These are phyloP conservation scores for Tuber melanosporum DNA, from an alignment of 495 filamentous ascomycete genomes.

Conservation along the genomic window DNA sequence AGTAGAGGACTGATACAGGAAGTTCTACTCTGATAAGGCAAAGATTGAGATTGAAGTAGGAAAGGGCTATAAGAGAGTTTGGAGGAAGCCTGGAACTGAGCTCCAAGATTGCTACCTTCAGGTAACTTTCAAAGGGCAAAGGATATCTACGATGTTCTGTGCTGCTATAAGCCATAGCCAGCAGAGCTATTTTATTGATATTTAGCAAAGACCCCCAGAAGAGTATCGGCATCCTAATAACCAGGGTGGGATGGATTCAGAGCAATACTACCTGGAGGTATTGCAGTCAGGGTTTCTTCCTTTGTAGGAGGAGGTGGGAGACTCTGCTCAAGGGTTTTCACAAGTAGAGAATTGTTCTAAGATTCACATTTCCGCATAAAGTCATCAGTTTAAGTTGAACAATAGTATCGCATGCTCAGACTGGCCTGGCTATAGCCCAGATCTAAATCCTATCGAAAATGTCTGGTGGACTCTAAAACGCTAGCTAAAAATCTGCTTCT, in stretches of 20 bases:
- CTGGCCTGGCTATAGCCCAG: too few relatives aligned
- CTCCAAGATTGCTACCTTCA: not conserved
- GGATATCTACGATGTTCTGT: not conserved
- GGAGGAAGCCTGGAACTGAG: not conserved
- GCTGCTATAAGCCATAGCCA: not conserved
- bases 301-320: slow-evolving; percentile 6
- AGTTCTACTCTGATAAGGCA: slow-evolving; percentile 9
- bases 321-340: not conserved
- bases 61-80: not conserved
- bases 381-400: slow-evolving; percentile 5
- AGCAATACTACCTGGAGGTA: not conserved
- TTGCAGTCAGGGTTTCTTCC: not conserved
- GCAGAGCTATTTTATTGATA: not conserved
- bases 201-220: not conserved
- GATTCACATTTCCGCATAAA: not conserved
- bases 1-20: not conserved
- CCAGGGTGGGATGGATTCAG: not conserved
- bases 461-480: too few relatives aligned
- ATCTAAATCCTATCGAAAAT: too few relatives aligned
- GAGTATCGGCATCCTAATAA: not conserved
- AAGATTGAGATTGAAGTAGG: not conserved
- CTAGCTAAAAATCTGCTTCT: too few relatives aligned
- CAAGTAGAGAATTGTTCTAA: not conserved
- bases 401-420: not conserved
- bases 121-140: slow-evolving; percentile 3